A percentile compares a stretch with the other conserved stretches of the same genome.
Evolutionary conservation across 2,329 filamentous ascomycete genomes (phyloP).

Genomic region (Diplodia scrobiculata): DNA sequence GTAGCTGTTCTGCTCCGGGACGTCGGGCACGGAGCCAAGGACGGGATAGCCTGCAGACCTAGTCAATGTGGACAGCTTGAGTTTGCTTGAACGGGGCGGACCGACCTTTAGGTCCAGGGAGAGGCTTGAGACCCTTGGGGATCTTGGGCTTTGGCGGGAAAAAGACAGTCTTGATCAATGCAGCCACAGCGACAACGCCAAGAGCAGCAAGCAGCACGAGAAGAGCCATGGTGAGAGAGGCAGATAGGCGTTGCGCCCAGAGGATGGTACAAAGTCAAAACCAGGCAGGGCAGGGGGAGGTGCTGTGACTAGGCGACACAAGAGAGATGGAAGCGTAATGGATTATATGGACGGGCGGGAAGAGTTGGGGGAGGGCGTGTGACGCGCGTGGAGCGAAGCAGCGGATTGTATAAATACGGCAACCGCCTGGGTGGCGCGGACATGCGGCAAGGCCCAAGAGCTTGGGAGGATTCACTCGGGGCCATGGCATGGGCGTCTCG

Average conservation of each 20-base stretch:
- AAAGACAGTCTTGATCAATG: constrained; percentile 26
- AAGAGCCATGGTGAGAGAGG: constrained; percentile 38
- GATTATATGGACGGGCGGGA: constrained; percentile 12
- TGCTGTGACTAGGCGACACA: constrained; percentile 11
- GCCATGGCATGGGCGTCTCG: constrained; percentile 2
- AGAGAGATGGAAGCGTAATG: constrained; percentile 18
- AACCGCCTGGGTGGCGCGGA: neutral
- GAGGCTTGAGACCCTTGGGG: constrained; percentile 42
- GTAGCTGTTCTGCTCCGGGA: constrained; percentile 49
- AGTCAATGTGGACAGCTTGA: neutral
- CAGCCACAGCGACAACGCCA: constrained; percentile 35
- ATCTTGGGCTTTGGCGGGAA: constrained; percentile 23
- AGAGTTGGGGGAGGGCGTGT: neutral
- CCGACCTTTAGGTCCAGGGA: constrained; percentile 48
- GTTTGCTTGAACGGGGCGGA: neutral
- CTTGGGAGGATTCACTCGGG: neutral
- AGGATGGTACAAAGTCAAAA: neutral
- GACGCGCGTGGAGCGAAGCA: neutral
- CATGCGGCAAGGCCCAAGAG: neutral
- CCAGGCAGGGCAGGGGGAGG: neutral
- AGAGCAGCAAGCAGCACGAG: constrained; percentile 38
- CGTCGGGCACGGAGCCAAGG: constrained; percentile 48
- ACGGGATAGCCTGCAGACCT: constrained; percentile 46
- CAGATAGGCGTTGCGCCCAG: neutral
- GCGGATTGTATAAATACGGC: constrained; percentile 15